These are phyloP conservation scores for Aspergillus brunneoviolaceus DNA, from an alignment of 2,329 filamentous ascomycete species.

Conservation along the genomic window DNA sequence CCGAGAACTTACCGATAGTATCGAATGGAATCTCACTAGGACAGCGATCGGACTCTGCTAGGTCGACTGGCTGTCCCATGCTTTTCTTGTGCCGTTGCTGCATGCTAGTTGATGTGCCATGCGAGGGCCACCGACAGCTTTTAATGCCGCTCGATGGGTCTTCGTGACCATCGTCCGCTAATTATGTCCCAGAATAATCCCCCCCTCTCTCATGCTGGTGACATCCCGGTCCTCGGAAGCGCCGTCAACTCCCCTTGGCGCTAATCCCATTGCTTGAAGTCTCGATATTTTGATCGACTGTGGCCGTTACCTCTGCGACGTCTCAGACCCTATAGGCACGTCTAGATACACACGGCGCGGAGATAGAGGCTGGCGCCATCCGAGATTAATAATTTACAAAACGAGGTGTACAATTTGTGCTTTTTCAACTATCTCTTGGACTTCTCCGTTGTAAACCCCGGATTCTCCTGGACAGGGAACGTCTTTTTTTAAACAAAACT, in stretches of 20 bases:
- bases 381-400: conserved; percentile 6
- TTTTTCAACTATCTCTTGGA: not conserved
- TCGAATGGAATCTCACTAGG: not conserved
- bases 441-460: not conserved
- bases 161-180: conserved; percentile 32
- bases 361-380: conserved; percentile 10
- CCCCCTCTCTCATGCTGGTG: conserved; percentile 11
- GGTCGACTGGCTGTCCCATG: conserved; percentile 10
- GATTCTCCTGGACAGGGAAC: not conserved
- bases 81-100: conserved; percentile 19
- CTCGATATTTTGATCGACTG: conserved; percentile 33
- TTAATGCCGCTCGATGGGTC: conserved; percentile 20
- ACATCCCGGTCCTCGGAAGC: conserved; percentile 26
- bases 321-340: conserved; percentile 13
- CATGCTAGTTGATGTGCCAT: conserved; percentile 34
- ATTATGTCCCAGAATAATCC: conserved; percentile 25
- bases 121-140: conserved; percentile 24
- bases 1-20: not conserved
- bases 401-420: not conserved
- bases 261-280: conserved; percentile 31
- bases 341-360: conserved; percentile 9
- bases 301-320: conserved; percentile 26
- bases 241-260: conserved; percentile 28
- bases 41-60: not conserved
- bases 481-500: not conserved